A percentile compares a stretch with the other conserved stretches of the same genome.
Conservation (phyloP, 352 stramenopile species). For the Phytophthora capsici region DNA sequence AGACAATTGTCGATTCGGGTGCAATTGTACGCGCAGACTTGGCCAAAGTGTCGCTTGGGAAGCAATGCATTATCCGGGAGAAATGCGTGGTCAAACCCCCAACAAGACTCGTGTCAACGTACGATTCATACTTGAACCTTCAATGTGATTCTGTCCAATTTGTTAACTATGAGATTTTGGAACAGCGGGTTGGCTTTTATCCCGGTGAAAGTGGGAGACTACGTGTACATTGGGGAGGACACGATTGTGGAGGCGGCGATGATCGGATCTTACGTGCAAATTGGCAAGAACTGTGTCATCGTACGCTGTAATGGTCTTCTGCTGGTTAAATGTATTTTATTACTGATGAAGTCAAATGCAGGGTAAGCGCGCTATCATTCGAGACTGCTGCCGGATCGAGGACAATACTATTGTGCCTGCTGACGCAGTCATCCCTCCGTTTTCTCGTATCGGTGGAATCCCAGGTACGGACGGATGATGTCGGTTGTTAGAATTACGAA, state of each 20-base stretch:
- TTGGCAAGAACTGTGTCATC: slow-evolving; percentile 89
- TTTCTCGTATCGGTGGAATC: slow-evolving; percentile 74
- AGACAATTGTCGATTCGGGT: slow-evolving; percentile 78
- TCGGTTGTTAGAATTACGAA: not conserved
- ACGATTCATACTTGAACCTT: slow-evolving; percentile 13
- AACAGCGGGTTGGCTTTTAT: slow-evolving; percentile 80
- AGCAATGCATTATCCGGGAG: slow-evolving; percentile 79
- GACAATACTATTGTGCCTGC: slow-evolving; percentile 82
- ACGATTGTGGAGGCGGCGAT: slow-evolving; percentile 83
- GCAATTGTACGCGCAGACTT: slow-evolving; percentile 83
- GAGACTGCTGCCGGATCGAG: slow-evolving; percentile 86
- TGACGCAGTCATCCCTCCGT: slow-evolving; percentile 79
- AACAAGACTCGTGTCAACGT: slow-evolving; percentile 67
- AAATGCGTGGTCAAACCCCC: slow-evolving; percentile 79
- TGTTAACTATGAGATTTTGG: slow-evolving; percentile 7
- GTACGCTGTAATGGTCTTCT: slow-evolving; percentile 39
- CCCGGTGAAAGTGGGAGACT: slow-evolving; percentile 82
- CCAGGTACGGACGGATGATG: slow-evolving; percentile 48
- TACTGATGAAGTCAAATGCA: slow-evolving; percentile 16
- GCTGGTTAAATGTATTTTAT: not conserved
- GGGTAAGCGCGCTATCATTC: slow-evolving; percentile 85
- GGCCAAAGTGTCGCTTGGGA: slow-evolving; percentile 83
- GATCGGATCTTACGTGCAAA: slow-evolving; percentile 86
- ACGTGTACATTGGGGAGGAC: slow-evolving; percentile 80
- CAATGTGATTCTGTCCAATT: too few species aligned